phyloP scores from a whole-genome alignment of 2,329 filamentous ascomycete species.

The Alternaria consortialis region DNA sequence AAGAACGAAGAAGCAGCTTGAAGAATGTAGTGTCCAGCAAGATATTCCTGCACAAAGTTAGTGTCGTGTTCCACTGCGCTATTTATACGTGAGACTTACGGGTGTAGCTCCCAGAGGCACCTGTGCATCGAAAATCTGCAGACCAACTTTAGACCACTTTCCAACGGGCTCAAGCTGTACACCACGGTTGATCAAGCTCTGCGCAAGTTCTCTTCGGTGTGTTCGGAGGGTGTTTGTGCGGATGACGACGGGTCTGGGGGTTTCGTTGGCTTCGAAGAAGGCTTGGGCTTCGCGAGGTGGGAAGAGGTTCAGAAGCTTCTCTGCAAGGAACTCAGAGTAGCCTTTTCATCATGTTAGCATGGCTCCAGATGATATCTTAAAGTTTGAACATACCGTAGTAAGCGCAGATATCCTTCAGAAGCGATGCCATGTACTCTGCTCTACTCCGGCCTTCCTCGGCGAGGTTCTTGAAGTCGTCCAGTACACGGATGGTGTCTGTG shows the following conservation, averaged over 20 bases:
- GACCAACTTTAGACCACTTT: conserved; percentile 97
- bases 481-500: conserved; percentile 89
- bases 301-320: conserved; percentile 94
- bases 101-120: conserved; percentile 92
- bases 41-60: conserved; percentile 69
- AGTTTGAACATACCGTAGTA: conserved; percentile 72
- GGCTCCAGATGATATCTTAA: not conserved
- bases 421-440: conserved; percentile 84
- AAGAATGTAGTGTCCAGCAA: conserved; percentile 96
- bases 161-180: conserved; percentile 96
- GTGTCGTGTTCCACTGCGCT: not conserved
- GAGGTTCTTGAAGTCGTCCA: conserved; percentile 87
- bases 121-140: conserved; percentile 93
- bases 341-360: conserved; percentile 45
- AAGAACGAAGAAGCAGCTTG: conserved; percentile 97
- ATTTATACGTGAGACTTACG: not conserved
- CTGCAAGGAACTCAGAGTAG: conserved; percentile 92
- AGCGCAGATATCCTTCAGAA: conserved; percentile 89
- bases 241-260: conserved; percentile 90
- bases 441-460: conserved; percentile 82
- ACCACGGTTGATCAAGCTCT: conserved; percentile 92
- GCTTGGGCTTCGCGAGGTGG: conserved; percentile 92
- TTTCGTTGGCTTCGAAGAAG: conserved; percentile 99
- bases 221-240: conserved; percentile 93
- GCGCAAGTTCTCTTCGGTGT: conserved; percentile 80